Percentiles rank a stretch among this genome's conserved stretches.
Evolutionary conservation across 78 protist species (phyloP).

Genomic region (Protostelium mycophagum): DNA sequence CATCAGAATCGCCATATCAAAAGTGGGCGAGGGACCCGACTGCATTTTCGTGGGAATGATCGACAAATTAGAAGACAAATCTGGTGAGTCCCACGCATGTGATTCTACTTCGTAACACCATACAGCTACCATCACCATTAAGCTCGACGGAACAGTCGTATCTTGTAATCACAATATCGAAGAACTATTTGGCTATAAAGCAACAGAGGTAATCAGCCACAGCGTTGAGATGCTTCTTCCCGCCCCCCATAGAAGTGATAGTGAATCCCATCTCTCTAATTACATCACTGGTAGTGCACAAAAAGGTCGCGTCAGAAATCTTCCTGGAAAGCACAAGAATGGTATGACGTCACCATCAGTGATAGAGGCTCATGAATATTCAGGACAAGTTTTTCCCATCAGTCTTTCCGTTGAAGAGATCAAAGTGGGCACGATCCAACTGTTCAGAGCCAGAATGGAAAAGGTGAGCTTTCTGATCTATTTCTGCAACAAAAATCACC

Average conservation of each 20-base stretch:
- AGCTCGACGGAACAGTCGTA: conserved; percentile 25
- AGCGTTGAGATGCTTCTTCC: conserved; percentile 23
- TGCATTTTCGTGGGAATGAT: conserved; percentile 38
- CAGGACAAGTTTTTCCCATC: conserved; percentile 11
- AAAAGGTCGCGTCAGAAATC: conserved; percentile 19
- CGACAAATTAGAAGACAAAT: background rate
- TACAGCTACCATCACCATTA: background rate
- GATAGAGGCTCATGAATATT: background rate
- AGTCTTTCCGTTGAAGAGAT: conserved; percentile 16
- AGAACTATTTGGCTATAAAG: conserved; percentile 32
- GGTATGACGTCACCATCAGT: conserved; percentile 5
- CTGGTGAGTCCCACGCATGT: background rate
- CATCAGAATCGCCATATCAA: conserved; percentile 20
- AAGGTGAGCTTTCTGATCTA: conserved; percentile 27
- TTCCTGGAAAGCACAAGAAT: conserved; percentile 23
- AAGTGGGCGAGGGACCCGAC: conserved; percentile 18
- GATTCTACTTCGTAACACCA: background rate
- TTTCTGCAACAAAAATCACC: too few relatives aligned
- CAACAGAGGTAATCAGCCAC: conserved; percentile 21
- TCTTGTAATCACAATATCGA: conserved; percentile 33
- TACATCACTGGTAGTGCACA: conserved; percentile 13
- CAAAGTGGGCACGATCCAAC: background rate
- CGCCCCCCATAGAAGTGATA: background rate
- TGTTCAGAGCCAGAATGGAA: conserved; percentile 23
- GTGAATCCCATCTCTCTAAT: conserved; percentile 6